Conservation (phyloP, 2,329 filamentous ascomycete species). For the Thielaviopsis euricoi region DNA sequence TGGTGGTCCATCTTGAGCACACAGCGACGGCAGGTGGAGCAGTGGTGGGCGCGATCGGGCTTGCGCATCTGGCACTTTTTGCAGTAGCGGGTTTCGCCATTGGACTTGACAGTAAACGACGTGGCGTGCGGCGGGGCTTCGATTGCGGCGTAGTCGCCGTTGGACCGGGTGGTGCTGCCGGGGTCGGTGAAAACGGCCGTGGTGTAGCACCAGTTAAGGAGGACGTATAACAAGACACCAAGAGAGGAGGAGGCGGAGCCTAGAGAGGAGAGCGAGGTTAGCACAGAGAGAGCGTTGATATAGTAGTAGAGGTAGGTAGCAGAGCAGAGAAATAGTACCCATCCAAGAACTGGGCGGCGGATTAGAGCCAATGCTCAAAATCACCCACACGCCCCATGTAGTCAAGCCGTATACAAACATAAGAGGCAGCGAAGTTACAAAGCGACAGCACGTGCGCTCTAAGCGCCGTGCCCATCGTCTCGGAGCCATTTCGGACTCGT, state of each 20-base stretch:
- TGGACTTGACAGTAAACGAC: slow-evolving; percentile 82
- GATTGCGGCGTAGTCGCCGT: slow-evolving; percentile 47
- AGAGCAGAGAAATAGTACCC: slow-evolving; percentile 24
- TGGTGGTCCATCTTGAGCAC: slow-evolving; percentile 99
- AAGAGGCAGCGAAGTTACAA: slow-evolving; percentile 71
- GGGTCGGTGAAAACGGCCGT: slow-evolving; percentile 86
- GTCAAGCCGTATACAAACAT: slow-evolving; percentile 76
- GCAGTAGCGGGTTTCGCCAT: slow-evolving; percentile 76
- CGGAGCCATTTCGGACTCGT: slow-evolving; percentile 27
- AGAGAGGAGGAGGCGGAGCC: slow-evolving; percentile 41
- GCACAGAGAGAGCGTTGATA: not conserved
- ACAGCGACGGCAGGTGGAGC: slow-evolving; percentile 83
- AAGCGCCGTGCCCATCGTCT: slow-evolving; percentile 50
- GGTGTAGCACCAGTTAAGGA: slow-evolving; percentile 82
- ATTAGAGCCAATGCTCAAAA: slow-evolving; percentile 52
- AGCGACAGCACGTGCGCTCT: slow-evolving; percentile 71
- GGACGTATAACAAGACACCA: slow-evolving; percentile 54
- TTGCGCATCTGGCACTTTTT: slow-evolving; percentile 95
- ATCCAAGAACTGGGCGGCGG: slow-evolving; percentile 37
- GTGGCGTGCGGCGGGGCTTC: slow-evolving; percentile 43
- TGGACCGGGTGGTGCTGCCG: slow-evolving; percentile 48
- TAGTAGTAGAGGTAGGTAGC: not conserved
- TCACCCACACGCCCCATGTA: slow-evolving; percentile 87
- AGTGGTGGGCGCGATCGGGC: slow-evolving; percentile 92
- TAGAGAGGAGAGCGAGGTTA: slow-evolving; percentile 16